Conservation (phyloP, 345 rosid genomes). For the Erodium maritimum region DNA sequence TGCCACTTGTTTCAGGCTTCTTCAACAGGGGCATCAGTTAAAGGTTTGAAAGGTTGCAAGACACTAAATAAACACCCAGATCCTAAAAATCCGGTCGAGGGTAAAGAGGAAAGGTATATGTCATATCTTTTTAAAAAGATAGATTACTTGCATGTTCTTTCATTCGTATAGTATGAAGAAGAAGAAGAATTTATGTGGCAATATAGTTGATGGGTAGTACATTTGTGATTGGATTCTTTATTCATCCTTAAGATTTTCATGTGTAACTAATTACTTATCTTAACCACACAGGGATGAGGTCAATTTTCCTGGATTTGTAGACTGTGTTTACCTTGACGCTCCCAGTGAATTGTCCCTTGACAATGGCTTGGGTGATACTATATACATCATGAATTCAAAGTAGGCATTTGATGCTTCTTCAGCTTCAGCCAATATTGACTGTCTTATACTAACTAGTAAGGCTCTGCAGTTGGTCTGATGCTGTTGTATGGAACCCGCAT, state of each 20-base stretch:
- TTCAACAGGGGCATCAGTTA: slow-evolving; percentile 53
- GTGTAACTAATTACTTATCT: slow-evolving; percentile 4
- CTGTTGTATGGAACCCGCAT: slow-evolving; percentile 90
- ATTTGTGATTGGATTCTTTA: too few species aligned
- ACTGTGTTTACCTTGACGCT: slow-evolving; percentile 71
- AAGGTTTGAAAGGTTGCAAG: slow-evolving; percentile 79
- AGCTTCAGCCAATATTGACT: too few species aligned
- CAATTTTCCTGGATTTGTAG: slow-evolving; percentile 84
- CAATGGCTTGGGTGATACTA: slow-evolving; percentile 74
- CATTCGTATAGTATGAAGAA: too few species aligned
- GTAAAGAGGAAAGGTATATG: slow-evolving; percentile 71
- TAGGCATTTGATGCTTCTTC: slow-evolving; percentile 14
- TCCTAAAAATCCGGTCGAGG: slow-evolving; percentile 68
- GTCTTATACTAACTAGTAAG: too few species aligned
- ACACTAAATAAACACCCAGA: slow-evolving; percentile 87
- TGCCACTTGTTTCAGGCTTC: slow-evolving; percentile 48
- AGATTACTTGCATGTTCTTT: too few species aligned
- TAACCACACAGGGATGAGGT: slow-evolving; percentile 53
- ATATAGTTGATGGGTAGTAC: too few species aligned
- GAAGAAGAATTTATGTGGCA: too few species aligned
- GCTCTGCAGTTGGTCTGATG: slow-evolving; percentile 79
- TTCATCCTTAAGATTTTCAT: too few species aligned
- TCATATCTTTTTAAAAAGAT: not conserved
- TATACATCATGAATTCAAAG: slow-evolving; percentile 60
- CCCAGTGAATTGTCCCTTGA: slow-evolving; percentile 52